A percentile compares a stretch with the other conserved stretches of the same genome.
phyloP scores from a whole-genome alignment of 768 basidiomycete species.

The Boletus rubescentipes region DNA sequence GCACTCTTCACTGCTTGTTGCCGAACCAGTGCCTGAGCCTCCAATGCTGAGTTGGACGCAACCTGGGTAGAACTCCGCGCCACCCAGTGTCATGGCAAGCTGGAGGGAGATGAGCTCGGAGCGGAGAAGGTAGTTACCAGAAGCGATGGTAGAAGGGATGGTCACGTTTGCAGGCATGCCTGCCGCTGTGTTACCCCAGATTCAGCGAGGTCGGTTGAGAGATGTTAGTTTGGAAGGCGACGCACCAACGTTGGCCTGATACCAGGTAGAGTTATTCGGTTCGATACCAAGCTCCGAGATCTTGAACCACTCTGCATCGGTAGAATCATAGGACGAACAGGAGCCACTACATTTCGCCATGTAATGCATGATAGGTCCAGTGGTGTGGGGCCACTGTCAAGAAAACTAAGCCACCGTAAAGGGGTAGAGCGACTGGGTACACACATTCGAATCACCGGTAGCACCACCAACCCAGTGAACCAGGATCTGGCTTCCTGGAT shows the following conservation, averaged over 20 bases:
- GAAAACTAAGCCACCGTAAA: background rate
- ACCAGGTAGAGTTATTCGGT: slow-evolving; percentile 41
- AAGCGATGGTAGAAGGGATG: slow-evolving; percentile 50
- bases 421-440: slow-evolving; percentile 3
- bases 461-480: slow-evolving; percentile 53
- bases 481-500: slow-evolving; percentile 53
- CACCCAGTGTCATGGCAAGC: slow-evolving; percentile 49
- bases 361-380: slow-evolving; percentile 72
- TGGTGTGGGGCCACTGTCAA: slow-evolving; percentile 52
- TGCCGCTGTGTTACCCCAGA: slow-evolving; percentile 25
- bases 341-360: slow-evolving; percentile 58
- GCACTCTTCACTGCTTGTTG: slow-evolving; percentile 41
- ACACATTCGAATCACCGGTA: slow-evolving; percentile 37
- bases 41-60: slow-evolving; percentile 32
- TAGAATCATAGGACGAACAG: slow-evolving; percentile 60
- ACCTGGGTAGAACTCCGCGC: slow-evolving; percentile 45
- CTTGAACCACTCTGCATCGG: slow-evolving; percentile 72
- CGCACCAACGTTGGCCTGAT: slow-evolving; percentile 49
- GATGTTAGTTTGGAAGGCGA: slow-evolving; percentile 3
- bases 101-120: slow-evolving; percentile 81
- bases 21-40: slow-evolving; percentile 23
- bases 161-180: slow-evolving; percentile 41
- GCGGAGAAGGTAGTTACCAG: slow-evolving; percentile 74
- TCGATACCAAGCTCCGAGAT: slow-evolving; percentile 51
- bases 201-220: background rate